Base-by-base conservation (phyloP, 2,329 filamentous ascomycete species). In the Penicillium sp. region DNA sequence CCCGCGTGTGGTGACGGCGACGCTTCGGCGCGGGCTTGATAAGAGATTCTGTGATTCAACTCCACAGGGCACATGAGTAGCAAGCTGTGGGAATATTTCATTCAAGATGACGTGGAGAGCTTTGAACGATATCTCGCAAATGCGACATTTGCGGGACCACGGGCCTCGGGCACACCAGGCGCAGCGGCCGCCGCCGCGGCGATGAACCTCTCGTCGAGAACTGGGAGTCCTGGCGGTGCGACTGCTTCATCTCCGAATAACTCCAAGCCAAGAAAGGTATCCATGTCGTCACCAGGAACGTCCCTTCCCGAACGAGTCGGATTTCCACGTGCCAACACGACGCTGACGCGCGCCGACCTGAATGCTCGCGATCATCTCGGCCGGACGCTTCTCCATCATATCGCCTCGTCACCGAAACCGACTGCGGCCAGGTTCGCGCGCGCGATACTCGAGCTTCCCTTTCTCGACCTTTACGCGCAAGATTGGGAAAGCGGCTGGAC, bases 401-500 rank as follows among this genome's bases (percentile, higher is more conserved):
- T 88, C 45, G 88, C 86, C 9, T 89, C 89, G 0, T 93, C 88
- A 3, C 79, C 78, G 6, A 79, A 84, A 28, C 72, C 82, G 5
- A 84, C 79, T 52, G 87, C 89, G 7, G 69, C 84, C 34, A 78
- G 76, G 3, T 96, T 95, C 62, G 88, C 90, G 18, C 76, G 82
- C 52, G 84, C 88, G 9, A 76, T 98, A 33, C 76, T 97, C 40
- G 84, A 90, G 24, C 84, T 95, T 62, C 88, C 90, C 1, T 78
- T 85, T 45, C 80, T 90, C 56, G 93, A 98, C 69, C 74, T 97
- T 7, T 93, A 95, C 61, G 76, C 79, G 2, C 90, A 95, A 65
- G 93, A 98, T 67, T 75, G 77, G 6, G 93, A 98, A 68, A 97
- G 86, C 68, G 91, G 90, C 39, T 98, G 93, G 93, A 98, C 95